Conservation (phyloP, 2,329 filamentous ascomycete species). For the Pezicula rhizophila region DNA sequence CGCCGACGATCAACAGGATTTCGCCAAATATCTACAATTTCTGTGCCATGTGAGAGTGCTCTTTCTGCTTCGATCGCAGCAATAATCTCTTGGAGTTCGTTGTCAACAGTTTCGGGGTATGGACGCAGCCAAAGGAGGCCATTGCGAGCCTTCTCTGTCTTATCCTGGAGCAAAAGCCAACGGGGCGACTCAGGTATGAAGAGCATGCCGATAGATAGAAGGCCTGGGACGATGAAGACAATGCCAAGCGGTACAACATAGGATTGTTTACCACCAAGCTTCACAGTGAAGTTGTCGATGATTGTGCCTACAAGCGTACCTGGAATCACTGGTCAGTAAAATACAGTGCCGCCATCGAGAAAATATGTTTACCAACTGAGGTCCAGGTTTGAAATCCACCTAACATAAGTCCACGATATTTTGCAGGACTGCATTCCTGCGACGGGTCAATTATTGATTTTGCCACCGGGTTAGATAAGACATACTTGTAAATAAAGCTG, state of each 20-base stretch:
- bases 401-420: constrained; percentile 42
- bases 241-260: constrained; percentile 30
- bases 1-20: constrained; percentile 47
- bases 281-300: constrained; percentile 43
- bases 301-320: constrained; percentile 43
- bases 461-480: constrained; percentile 18
- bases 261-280: constrained; percentile 18
- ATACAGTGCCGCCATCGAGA: constrained; percentile 23
- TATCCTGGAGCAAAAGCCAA: constrained; percentile 20
- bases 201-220: constrained; percentile 20
- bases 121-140: constrained; percentile 25
- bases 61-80: constrained; percentile 25
- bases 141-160: constrained; percentile 23
- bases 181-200: constrained; percentile 26
- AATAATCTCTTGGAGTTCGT: constrained; percentile 26
- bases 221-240: constrained; percentile 22
- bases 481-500: constrained; percentile 34
- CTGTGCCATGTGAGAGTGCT: constrained; percentile 18
- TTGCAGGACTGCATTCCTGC: constrained; percentile 42
- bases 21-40: constrained; percentile 41
- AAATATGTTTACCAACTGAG: constrained; percentile 34
- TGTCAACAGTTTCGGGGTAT: constrained; percentile 22
- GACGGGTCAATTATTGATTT: constrained; percentile 3
- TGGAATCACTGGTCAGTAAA: constrained; percentile 13
- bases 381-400: constrained; percentile 43